Percentiles rank a stretch among this genome's conserved stretches.
Conservation (phyloP, 495 filamentous ascomycete species). For the Podospora sp. region DNA sequence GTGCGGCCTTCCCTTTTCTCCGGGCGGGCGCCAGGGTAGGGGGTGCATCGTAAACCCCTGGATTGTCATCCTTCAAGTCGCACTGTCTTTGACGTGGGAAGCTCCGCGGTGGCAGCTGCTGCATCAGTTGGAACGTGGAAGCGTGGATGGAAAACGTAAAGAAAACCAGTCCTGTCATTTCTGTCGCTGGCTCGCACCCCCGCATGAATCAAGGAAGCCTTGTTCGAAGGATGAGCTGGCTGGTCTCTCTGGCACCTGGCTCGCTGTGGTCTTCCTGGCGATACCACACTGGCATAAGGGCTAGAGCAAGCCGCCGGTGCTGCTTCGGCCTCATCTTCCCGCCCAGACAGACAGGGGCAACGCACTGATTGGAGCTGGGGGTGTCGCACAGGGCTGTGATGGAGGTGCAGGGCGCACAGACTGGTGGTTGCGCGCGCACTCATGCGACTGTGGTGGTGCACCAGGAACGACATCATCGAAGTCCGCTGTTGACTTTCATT, state of each 20-base stretch:
- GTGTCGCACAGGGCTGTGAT: constrained; percentile 5
- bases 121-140: not conserved
- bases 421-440: constrained; percentile 12
- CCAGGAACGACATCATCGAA: not conserved
- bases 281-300: not conserved
- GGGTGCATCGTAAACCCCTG: not conserved
- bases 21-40: not conserved
- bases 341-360: constrained; percentile 5
- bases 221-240: not conserved
- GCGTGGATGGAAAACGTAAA: not conserved
- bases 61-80: not conserved
- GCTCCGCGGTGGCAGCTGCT: not conserved
- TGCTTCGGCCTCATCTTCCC: constrained; percentile 16
- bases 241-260: not conserved
- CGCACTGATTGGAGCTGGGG: not conserved
- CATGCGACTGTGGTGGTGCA: constrained; percentile 3
- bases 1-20: not conserved
- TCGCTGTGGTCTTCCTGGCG: not conserved
- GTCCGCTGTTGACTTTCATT: not conserved
- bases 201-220: not conserved
- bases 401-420: constrained; percentile 5
- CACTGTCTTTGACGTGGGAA: not conserved
- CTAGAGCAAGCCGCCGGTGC: constrained; percentile 20
- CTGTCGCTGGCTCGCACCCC: not conserved
- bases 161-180: not conserved